Base-by-base conservation (phyloP, 768 basidiomycete genomes). In the Leucogyrophana mollusca region DNA sequence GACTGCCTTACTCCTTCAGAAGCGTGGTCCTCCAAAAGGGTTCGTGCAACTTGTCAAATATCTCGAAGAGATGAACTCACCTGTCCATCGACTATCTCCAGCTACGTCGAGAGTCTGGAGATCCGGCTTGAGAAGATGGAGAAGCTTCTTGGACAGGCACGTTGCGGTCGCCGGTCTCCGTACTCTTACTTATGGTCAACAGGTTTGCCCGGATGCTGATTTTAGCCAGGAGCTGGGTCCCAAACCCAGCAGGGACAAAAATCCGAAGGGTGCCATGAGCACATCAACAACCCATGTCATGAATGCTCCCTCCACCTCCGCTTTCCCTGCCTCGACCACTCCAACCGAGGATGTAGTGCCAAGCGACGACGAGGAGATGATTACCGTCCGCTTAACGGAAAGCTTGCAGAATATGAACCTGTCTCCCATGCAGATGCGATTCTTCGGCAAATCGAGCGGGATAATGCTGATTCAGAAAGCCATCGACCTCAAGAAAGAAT, bases 141-240 rank as follows among this genome's bases (percentile, higher is more conserved):
- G 59, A 74, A 68, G 49, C 68, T 86, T 4, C 61, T 87, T 17
- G 70, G 67, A 44, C 77, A 73, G 64, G 84, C 80, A 40, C 47
- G 50, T 13, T 30, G 18, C 30, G n/a, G 32, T 18, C 18, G 10
- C 1, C 20, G 14, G 23, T 47, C n/a, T 21, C 47, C 17, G 22
- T 53, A 20, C 47, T 52, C 22, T 33, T 9, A 9, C 45, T 39
- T 50, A 34, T 30, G 8, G 17, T n/a, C n/a, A 9, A 34, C 33
- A 87, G 85, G 69, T 88, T 36, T 82, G 78, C 54, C 84, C 85
- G 10, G 80, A 85, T 40, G 77, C 78, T 36, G 77, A 82, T 43
- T 72, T 84, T 24, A 71, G 80, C 17, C 74, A 73, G 46, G 80
- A 86, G 53, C 65, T 87, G 9, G 80, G 79, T 13, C 69, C 69